These are phyloP conservation scores for Linum usitatissimum DNA, from an alignment of 345 rosid species.

Conservation along the genomic window DNA sequence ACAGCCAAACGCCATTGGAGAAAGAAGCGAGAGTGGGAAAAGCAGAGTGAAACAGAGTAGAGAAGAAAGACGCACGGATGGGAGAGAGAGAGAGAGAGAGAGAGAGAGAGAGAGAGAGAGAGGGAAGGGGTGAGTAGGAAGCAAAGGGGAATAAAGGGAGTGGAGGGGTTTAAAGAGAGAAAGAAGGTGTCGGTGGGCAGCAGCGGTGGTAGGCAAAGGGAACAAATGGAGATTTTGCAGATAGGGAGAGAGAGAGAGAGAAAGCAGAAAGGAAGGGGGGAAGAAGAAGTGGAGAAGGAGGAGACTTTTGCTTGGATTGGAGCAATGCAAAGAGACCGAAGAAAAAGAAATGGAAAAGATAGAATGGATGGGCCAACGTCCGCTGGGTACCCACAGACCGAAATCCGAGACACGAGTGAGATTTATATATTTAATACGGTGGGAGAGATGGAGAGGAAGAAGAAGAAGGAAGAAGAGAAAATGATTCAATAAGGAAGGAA, in stretches of 20 bases:
- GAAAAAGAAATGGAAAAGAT: neutral
- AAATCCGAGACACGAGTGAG: neutral
- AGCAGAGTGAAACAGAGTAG: too few relatives aligned
- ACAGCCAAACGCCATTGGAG: neutral
- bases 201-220: neutral
- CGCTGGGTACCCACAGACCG: neutral
- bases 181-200: neutral
- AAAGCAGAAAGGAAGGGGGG: neutral
- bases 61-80: too few relatives aligned
- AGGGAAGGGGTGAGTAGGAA: neutral
- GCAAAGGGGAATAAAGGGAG: neutral
- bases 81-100: too few relatives aligned
- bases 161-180: neutral
- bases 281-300: neutral
- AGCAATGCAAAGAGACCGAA: neutral
- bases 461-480: neutral
- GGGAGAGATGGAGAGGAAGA: neutral
- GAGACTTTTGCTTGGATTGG: neutral
- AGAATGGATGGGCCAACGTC: neutral
- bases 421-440: neutral
- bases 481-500: neutral
- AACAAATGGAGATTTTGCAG: neutral
- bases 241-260: too few relatives aligned
- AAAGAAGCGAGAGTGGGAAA: too few relatives aligned
- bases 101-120: neutral